phyloP scores from a whole-genome alignment of 371 early-diverging fungal genomes.

The Apophysomyces sp. region DNA sequence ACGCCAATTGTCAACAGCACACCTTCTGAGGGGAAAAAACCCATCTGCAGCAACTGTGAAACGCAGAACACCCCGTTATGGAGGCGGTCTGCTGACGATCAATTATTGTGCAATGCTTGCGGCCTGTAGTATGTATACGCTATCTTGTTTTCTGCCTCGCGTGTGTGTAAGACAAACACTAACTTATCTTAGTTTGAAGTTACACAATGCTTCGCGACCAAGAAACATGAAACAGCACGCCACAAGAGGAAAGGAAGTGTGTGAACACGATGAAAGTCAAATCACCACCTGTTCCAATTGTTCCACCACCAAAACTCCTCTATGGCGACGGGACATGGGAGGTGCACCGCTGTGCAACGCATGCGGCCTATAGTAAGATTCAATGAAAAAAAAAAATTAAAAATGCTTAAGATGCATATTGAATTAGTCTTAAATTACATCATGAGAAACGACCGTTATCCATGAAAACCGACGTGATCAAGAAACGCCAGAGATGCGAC shows the following conservation, averaged over 20 bases:
- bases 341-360: conserved; percentile 89
- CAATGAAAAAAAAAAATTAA: neutral
- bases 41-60: conserved; percentile 83
- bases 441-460: conserved; percentile 50
- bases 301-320: conserved; percentile 79
- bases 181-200: conserved; percentile 40
- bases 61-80: conserved; percentile 93
- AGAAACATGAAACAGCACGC: conserved; percentile 31
- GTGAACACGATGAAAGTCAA: conserved; percentile 17
- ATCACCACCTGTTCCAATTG: conserved; percentile 79
- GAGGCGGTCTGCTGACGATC: conserved; percentile 85
- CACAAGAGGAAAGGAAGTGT: neutral
- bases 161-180: neutral
- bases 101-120: conserved; percentile 94
- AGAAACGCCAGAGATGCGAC: conserved; percentile 75
- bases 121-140: conserved; percentile 75
- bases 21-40: conserved; percentile 24
- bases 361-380: conserved; percentile 85
- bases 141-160: neutral
- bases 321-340: conserved; percentile 86
- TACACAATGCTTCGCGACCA: conserved; percentile 76
- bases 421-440: conserved; percentile 17
- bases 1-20: conserved; percentile 12
- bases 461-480: conserved; percentile 78
- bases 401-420: neutral